Evolutionary conservation across 2,329 filamentous ascomycete species (phyloP).

Genomic region (Diaporthe vexans): DNA sequence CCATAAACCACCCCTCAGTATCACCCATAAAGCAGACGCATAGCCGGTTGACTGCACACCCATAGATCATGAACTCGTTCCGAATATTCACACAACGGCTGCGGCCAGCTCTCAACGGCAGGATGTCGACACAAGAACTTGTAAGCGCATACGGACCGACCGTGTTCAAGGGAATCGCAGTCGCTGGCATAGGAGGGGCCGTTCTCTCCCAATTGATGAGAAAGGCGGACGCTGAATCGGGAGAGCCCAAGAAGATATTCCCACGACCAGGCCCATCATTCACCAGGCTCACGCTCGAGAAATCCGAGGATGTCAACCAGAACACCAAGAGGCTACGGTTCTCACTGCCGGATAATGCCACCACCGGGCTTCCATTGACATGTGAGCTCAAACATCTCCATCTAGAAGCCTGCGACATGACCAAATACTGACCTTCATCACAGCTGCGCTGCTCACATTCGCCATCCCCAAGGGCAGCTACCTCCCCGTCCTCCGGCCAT

Average conservation of each 20-base stretch:
- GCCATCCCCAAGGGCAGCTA: conserved; percentile 70
- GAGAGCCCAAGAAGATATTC: conserved; percentile 36
- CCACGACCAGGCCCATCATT: conserved; percentile 54
- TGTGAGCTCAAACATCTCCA: conserved; percentile 52
- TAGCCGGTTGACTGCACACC: too few species aligned
- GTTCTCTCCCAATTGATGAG: conserved; percentile 36
- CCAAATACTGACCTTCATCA: neutral
- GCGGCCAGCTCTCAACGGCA: conserved; percentile 31
- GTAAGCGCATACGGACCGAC: conserved; percentile 32
- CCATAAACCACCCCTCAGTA: neutral
- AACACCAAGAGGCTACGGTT: conserved; percentile 72
- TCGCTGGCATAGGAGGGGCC: conserved; percentile 33
- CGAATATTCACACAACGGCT: conserved; percentile 38
- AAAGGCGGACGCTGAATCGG: conserved; percentile 30
- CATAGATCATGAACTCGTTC: conserved; percentile 29
- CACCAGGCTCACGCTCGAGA: conserved; percentile 63
- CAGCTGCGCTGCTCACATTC: conserved; percentile 70
- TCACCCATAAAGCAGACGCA: neutral
- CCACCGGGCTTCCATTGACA: conserved; percentile 64
- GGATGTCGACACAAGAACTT: conserved; percentile 37
- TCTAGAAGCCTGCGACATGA: neutral
- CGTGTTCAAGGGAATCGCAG: conserved; percentile 36
- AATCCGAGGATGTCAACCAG: conserved; percentile 67
- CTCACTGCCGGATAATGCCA: conserved; percentile 61
- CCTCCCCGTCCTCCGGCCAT: conserved; percentile 74